Evolutionary conservation across 2,329 filamentous ascomycete genomes (phyloP), one percentile per base, ranked within the genome.

Genomic region (Cadophora gregata): DNA sequence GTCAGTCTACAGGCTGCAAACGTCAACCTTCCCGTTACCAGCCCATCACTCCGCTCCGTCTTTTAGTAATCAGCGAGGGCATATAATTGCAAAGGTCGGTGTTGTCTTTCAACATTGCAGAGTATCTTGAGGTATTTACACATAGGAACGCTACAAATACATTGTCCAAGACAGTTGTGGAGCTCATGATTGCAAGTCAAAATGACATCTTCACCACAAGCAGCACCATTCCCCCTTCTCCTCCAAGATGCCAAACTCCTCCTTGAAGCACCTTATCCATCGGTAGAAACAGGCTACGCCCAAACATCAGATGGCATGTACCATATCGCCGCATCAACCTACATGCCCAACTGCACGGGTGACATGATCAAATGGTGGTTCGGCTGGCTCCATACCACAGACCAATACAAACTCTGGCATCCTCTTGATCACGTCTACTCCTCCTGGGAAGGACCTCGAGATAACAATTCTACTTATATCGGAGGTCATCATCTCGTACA

Each of bases 351-450:
- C 24, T 67, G 61, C 36, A 60, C 65, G 6, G 29, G 31, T 12
- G 61, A 31, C 7, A 67, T 66, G 65, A 67, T 67, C 21, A 56
- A 45, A 10, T 67, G 65, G 65, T 67, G 65, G 60, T 67, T 67
- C 33, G 65, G 65, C 21, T 67, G 48, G 45, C 55, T 67, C 4
- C 45, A 67, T 19, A 56, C 27, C n/a, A 67, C 61, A 1, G 55
- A 63, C n/a, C 47, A 67, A 38, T 64, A 67, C 56, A 63, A 63
- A 38, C 61, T 67, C 60, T 64, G 65, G 65, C 65, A 67, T 33
- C 65, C 65, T 16, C 31, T 38, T 12, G 65, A 67, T 51, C 61
- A 67, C 12, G 56, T 67, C 16, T 67, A 55, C n/a, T 55, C 33
- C 16, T 29, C 29, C 12, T 63, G 65, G 61, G 61, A 67, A 29